Percentiles rank a stretch among this genome's conserved stretches.
These are phyloP conservation scores for Elaeis oleifera DNA, from an alignment of 202 grass and related monocot genomes.

Conservation along the genomic window DNA sequence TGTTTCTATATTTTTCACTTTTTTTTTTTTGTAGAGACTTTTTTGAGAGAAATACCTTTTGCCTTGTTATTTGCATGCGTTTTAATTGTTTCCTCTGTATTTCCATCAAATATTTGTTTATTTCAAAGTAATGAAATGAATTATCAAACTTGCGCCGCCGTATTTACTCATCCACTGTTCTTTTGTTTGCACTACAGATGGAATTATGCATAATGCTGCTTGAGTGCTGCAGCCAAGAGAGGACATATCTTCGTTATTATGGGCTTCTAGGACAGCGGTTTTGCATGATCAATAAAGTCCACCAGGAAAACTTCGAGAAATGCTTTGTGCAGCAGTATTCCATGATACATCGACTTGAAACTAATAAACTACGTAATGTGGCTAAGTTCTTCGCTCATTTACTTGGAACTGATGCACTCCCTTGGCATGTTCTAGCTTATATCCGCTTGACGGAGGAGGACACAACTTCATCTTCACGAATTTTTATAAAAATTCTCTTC, in stretches of 20 bases:
- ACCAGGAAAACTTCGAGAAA: conserved; percentile 94
- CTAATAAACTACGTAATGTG: conserved; percentile 85
- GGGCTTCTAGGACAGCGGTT: conserved; percentile 75
- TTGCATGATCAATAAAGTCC: conserved; percentile 95
- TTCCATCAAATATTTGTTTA: too few relatives aligned
- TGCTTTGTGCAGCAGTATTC: conserved; percentile 97
- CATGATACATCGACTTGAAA: conserved; percentile 86
- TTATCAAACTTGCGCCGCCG: too few relatives aligned
- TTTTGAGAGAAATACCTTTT: too few relatives aligned
- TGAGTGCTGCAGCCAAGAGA: conserved; percentile 92
- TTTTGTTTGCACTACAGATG: conserved; percentile 49
- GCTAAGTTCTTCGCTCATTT: conserved; percentile 95
- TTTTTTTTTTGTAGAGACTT: too few relatives aligned
- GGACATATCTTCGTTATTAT: conserved; percentile 88
- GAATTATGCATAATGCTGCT: conserved; percentile 92
- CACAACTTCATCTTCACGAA: too few relatives aligned
- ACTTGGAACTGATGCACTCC: conserved; percentile 71
- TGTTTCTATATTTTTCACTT: too few relatives aligned
- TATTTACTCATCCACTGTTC: conserved; percentile 1
- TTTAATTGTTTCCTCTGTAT: too few relatives aligned
- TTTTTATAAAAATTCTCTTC: too few relatives aligned
- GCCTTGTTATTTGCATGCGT: too few relatives aligned
- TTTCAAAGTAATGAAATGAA: too few relatives aligned
- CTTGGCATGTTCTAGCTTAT: conserved; percentile 66
- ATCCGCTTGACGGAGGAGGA: too few relatives aligned